Evolutionary conservation across 2,329 filamentous ascomycete species (phyloP), one percentile per base, ranked within the genome.

Genomic region (Sclerotinia minor): DNA sequence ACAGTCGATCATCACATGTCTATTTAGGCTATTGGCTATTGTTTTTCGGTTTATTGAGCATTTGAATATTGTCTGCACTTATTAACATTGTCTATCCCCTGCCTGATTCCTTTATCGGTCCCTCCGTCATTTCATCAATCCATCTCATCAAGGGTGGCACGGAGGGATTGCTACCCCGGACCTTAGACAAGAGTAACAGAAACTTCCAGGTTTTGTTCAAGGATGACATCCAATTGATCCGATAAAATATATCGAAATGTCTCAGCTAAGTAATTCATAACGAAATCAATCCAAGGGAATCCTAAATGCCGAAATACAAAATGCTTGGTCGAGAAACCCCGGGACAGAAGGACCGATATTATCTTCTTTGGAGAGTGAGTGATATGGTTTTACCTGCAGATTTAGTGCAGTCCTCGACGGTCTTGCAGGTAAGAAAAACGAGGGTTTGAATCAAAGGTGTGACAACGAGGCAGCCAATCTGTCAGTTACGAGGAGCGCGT

Each of bases 401-500:
- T 57, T n/a, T 26, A 41, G 55, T 65, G 63, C 52, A 65, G 52
- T 35, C 26, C 52, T 55, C 26, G 38, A 55, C 15, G 38, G 47
- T 53, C 49, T 29, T 57, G 52, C 52, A 55, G 52, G 63, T n/a
- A 44, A 47, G 86, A 75, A 86, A 89, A 0, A 80, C 74, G 75
- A 87, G 84, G 4, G 89, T 79, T 72, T 87, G 87, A 81, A 84
- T 86, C 0, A 86, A 87, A 11, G 84, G 80, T 83, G 83, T 87
- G 35, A 89, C 80, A 72, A 87, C 83, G 41, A 82, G 76, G 2
- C 83, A 60, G 41, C 49, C 50, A 67, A 61, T 67, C 57, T 67
- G 57, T 63, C 65, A 67, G 65, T 63, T 67, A 67, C 55, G 65
- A 67, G 57, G 65, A 63, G 64, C 55, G 52, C 63, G 54, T 59